Evolutionary conservation across 2,329 filamentous ascomycete species (phyloP), one percentile per base, ranked within the genome.

Genomic region (Alternaria brassicae): DNA sequence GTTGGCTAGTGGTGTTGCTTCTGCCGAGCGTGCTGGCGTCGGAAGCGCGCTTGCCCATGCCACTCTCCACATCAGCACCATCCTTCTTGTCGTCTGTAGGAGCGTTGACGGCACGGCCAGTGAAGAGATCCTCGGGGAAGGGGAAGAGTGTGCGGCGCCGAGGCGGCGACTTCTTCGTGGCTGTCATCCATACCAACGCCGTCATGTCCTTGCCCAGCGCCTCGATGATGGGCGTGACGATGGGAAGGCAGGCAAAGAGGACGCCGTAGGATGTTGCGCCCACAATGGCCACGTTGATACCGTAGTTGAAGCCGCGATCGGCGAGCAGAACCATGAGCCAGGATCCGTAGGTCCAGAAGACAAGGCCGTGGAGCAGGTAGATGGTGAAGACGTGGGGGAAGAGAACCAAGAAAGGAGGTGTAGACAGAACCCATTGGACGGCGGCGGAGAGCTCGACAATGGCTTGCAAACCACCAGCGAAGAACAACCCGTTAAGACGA

Each of bases 361-460:
- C 58, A 68, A 83, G 52, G 36, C 81, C 81, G 62, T 83, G 81
- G 48, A 82, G 73, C 7, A 83, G 77, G 62, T 83, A 83, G 53
- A 83, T 81, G 36, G 80, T 83, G 68, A 82, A 82, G 63, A 82
- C 80, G 65, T 83, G 81, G 5, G 81, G 81, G 67, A 82, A 82
- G 17, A 83, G 67, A 42, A 76, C 70, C 6, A 80, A 74, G 27
- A 83, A 72, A 21, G 78, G 47, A 21, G 73, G 77, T 4, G 75
- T 69, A 3, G 78, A 80, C 2, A 83, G 70, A 9, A 80, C 59
- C 65, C 75, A 79, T 62, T 83, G 81, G 1, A 80, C 62, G 36
- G 69, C 56, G 23, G 73, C 54, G 36, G 71, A 77, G 27, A 80
- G 62, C 30, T 76, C 71, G 32, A 76, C 72, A 34, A 79, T 73